phyloP scores from a whole-genome alignment of 495 filamentous ascomycete genomes.

The Penicillium desertorum region DNA sequence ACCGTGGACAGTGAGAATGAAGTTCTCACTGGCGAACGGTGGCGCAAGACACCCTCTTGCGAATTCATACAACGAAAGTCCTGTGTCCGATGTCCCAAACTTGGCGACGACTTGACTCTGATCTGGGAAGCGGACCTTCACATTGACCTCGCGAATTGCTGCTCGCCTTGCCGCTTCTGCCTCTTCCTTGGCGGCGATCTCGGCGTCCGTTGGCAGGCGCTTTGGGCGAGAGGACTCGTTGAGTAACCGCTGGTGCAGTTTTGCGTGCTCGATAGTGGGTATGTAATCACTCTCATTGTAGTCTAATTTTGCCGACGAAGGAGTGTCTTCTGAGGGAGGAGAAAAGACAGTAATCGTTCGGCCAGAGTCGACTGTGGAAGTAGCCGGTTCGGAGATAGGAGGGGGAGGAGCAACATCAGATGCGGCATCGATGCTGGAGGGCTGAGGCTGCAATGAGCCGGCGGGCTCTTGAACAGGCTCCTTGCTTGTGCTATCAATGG shows the following conservation, averaged over 20 bases:
- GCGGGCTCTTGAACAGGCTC: slow-evolving; percentile 15
- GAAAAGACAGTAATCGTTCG: slow-evolving; percentile 70
- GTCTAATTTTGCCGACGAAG: slow-evolving; percentile 64
- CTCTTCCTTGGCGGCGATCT: slow-evolving; percentile 48
- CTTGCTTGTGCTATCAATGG: slow-evolving; percentile 23
- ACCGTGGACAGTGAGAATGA: slow-evolving; percentile 48
- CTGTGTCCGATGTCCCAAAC: slow-evolving; percentile 63
- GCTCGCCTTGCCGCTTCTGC: slow-evolving; percentile 60
- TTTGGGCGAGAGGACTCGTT: slow-evolving; percentile 61
- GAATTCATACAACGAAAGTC: slow-evolving; percentile 63
- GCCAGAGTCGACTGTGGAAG: slow-evolving; percentile 23
- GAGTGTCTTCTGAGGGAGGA: slow-evolving; percentile 68
- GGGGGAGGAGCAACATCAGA: slow-evolving; percentile 14
- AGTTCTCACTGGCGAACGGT: slow-evolving; percentile 43
- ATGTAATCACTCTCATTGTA: slow-evolving; percentile 75
- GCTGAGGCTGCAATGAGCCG: slow-evolving; percentile 7
- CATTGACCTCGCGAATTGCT: slow-evolving; percentile 62
- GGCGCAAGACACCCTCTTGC: slow-evolving; percentile 50
- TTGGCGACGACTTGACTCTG: slow-evolving; percentile 66
- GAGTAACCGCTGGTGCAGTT: slow-evolving; percentile 74
- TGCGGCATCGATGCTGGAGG: slow-evolving; percentile 2
- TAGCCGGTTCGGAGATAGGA: slow-evolving; percentile 20
- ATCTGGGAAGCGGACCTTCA: slow-evolving; percentile 88
- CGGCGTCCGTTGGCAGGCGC: slow-evolving; percentile 54
- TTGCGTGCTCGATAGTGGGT: slow-evolving; percentile 81